These are phyloP conservation scores for Irpex sp. DNA, from an alignment of 1,284 basidiomycete species.

Conservation along the genomic window DNA sequence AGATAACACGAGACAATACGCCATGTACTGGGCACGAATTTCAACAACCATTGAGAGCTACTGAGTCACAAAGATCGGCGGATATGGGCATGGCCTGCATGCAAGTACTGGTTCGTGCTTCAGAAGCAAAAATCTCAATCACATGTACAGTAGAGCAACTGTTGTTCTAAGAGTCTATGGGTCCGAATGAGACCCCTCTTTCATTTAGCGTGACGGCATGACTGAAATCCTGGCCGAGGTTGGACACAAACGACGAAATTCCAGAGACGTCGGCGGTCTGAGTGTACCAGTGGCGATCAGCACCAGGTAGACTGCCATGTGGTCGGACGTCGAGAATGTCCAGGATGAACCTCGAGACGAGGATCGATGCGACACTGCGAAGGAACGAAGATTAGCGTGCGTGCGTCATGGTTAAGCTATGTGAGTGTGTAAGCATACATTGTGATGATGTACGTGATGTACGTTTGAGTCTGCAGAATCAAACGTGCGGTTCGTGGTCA, in stretches of 20 bases:
- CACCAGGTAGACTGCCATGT: background rate
- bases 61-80: no score
- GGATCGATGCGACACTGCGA: slow-evolving; percentile 11
- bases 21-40: no score
- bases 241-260: background rate
- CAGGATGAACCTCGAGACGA: slow-evolving; percentile 11
- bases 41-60: no score
- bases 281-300: background rate
- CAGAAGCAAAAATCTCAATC: no score
- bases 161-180: background rate
- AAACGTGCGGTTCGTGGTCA: background rate
- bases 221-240: background rate
- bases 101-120: no score
- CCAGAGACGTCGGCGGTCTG: background rate
- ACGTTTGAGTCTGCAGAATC: background rate
- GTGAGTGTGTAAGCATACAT: background rate
- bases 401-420: background rate
- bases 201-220: background rate
- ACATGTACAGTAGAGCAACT: no score
- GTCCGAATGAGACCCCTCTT: background rate
- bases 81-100: no score
- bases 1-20: no score
- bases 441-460: background rate
- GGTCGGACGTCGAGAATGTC: slow-evolving; percentile 6
- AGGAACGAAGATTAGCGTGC: slow-evolving; percentile 4